phyloP scores from a whole-genome alignment of 2,329 filamentous ascomycete species.

The Epicoccum sorghinum region DNA sequence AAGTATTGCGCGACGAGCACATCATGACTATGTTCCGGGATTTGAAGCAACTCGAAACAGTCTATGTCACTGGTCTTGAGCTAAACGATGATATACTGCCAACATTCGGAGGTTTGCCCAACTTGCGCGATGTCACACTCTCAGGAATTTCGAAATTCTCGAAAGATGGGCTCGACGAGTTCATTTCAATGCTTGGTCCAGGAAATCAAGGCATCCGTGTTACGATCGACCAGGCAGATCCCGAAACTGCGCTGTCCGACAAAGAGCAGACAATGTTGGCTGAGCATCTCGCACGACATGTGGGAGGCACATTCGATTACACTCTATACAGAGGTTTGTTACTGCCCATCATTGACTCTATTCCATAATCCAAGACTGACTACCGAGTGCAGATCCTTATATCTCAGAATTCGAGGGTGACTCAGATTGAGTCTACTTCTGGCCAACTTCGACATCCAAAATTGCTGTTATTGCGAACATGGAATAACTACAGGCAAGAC shows the following conservation, averaged over 20 bases:
- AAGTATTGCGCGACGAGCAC: constrained; percentile 59
- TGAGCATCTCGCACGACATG: constrained; percentile 47
- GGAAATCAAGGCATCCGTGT: constrained; percentile 52
- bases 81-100: constrained; percentile 57
- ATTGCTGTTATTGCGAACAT: too few species aligned
- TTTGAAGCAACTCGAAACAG: constrained; percentile 59
- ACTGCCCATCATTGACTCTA: neutral
- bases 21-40: constrained; percentile 55
- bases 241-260: constrained; percentile 49
- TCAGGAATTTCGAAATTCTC: constrained; percentile 63
- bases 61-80: constrained; percentile 63
- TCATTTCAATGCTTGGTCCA: constrained; percentile 49
- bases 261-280: constrained; percentile 48
- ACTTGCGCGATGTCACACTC: constrained; percentile 61
- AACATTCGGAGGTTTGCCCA: constrained; percentile 53
- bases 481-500: too few species aligned
- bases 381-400: constrained; percentile 48
- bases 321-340: constrained; percentile 50
- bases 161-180: constrained; percentile 55
- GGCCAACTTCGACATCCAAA: neutral
- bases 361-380: constrained; percentile 1
- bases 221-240: constrained; percentile 54
- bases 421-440: constrained; percentile 46
- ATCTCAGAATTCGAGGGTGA: constrained; percentile 53
- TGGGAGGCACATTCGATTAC: constrained; percentile 54